phyloP scores from a whole-genome alignment of 2,329 filamentous ascomycete species.

The Juglanconis juglandina region DNA sequence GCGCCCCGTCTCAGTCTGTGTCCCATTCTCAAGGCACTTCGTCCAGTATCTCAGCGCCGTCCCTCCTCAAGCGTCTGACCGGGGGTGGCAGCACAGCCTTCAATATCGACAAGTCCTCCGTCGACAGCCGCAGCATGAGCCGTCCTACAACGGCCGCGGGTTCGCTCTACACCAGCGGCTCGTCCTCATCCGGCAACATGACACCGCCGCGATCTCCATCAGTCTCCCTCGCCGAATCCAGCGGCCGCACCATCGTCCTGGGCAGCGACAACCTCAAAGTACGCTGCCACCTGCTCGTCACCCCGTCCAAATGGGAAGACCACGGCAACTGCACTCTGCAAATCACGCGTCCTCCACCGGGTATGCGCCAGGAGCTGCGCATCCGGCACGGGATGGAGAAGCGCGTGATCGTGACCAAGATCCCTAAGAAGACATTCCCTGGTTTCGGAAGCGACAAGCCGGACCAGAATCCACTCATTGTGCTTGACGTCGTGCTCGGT shows the following conservation, averaged over 20 bases:
- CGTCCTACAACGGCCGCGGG: slow-evolving; percentile 49
- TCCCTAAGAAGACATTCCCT: slow-evolving; percentile 52
- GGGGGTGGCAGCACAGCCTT: slow-evolving; percentile 68
- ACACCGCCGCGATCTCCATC: slow-evolving; percentile 56
- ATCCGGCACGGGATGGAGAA: slow-evolving; percentile 72
- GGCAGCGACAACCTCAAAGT: slow-evolving; percentile 81
- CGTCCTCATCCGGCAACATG: slow-evolving; percentile 47
- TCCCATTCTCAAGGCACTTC: slow-evolving; percentile 68
- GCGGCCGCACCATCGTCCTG: slow-evolving; percentile 50
- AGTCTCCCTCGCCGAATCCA: slow-evolving; percentile 50
- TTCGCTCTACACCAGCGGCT: slow-evolving; percentile 61
- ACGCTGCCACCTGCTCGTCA: slow-evolving; percentile 76
- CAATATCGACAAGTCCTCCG: slow-evolving; percentile 76
- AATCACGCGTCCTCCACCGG: slow-evolving; percentile 71
- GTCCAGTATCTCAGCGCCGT: slow-evolving; percentile 62
- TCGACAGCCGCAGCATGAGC: slow-evolving; percentile 45
- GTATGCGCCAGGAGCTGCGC: slow-evolving; percentile 55
- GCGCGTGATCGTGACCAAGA: slow-evolving; percentile 73
- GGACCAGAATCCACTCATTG: slow-evolving; percentile 51
- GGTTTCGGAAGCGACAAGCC: slow-evolving; percentile 29
- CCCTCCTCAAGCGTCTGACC: slow-evolving; percentile 77
- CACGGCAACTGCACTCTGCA: slow-evolving; percentile 80
- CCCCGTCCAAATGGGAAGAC: slow-evolving; percentile 81
- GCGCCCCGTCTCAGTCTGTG: slow-evolving; percentile 62
- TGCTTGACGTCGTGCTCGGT: slow-evolving; percentile 81